Conservation (phyloP, 345 rosid genomes). For the Populus euphratica region DNA sequence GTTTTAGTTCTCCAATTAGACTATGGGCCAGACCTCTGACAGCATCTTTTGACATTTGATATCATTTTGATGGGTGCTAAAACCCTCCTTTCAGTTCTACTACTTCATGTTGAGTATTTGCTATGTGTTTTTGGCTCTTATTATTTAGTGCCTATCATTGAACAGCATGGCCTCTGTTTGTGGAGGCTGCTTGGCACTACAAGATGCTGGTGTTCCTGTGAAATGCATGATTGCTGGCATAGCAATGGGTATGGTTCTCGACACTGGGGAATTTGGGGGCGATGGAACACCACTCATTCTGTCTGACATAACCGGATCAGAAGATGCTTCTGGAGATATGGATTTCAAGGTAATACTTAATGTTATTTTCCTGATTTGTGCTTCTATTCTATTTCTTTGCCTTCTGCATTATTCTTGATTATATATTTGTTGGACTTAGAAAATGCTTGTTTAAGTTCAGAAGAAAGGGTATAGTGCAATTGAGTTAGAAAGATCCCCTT, state of each 20-base stretch:
- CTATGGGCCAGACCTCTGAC: neutral
- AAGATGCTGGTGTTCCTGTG: conserved; percentile 97
- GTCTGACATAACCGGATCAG: conserved; percentile 96
- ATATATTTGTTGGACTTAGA: neutral
- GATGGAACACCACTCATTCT: conserved; percentile 94
- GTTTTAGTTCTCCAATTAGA: neutral
- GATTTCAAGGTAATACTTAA: conserved; percentile 71
- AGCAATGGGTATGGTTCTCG: conserved; percentile 97
- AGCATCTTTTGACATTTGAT: neutral
- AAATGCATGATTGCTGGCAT: conserved; percentile 88
- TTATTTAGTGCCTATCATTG: conserved; percentile 16
- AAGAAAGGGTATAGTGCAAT: neutral
- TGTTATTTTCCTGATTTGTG: neutral
- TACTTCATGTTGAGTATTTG: neutral
- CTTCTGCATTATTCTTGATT: neutral
- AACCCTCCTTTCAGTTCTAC: neutral
- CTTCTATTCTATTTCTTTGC: neutral
- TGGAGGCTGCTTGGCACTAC: conserved; percentile 97
- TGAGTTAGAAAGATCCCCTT: conserved; percentile 9
- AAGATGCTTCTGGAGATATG: conserved; percentile 99
- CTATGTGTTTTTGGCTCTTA: conserved; percentile 11
- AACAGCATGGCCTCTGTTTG: conserved; percentile 99
- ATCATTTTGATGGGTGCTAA: neutral
- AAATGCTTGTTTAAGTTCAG: conserved; percentile 1
- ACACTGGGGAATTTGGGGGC: conserved; percentile 89